These are phyloP conservation scores for Nymphaea colorata DNA, from an alignment of 164 flowering plant species.

Conservation along the genomic window DNA sequence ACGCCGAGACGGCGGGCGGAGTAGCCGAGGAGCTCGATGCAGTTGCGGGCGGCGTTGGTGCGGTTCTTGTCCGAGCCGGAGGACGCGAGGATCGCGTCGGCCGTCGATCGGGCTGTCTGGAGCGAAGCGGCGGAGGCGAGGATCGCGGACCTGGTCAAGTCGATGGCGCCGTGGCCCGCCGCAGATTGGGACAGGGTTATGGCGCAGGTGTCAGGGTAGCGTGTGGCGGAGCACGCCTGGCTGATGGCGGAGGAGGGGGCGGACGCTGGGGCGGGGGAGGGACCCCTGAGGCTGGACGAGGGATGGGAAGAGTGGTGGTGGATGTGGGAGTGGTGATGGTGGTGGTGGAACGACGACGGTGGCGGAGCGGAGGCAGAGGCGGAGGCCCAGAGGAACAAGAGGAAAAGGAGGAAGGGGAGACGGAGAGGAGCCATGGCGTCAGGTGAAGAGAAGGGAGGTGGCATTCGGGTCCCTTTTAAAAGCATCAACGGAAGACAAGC, in stretches of 20 bases:
- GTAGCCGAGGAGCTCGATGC: conserved; percentile 35
- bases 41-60: conserved; percentile 41
- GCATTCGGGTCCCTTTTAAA: no score
- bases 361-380: not conserved
- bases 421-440: not conserved
- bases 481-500: no score
- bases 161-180: conserved; percentile 19
- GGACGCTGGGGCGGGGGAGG: conserved; percentile 7
- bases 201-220: not conserved
- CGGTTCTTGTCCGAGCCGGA: conserved; percentile 38
- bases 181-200: conserved; percentile 10
- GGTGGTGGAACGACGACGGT: not conserved
- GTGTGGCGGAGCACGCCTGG: conserved; percentile 1
- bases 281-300: not conserved
- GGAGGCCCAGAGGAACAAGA: not conserved
- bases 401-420: not conserved
- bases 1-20: conserved; percentile 26
- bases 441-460: no score
- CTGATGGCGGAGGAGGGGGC: conserved; percentile 17
- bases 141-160: conserved; percentile 39
- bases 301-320: not conserved
- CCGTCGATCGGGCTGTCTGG: conserved; percentile 39
- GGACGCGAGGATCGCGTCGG: conserved; percentile 26
- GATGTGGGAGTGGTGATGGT: not conserved
- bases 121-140: conserved; percentile 31